Evolutionary conservation across 495 filamentous ascomycete species (phyloP).

Genomic region (Haplographium delicatum): DNA sequence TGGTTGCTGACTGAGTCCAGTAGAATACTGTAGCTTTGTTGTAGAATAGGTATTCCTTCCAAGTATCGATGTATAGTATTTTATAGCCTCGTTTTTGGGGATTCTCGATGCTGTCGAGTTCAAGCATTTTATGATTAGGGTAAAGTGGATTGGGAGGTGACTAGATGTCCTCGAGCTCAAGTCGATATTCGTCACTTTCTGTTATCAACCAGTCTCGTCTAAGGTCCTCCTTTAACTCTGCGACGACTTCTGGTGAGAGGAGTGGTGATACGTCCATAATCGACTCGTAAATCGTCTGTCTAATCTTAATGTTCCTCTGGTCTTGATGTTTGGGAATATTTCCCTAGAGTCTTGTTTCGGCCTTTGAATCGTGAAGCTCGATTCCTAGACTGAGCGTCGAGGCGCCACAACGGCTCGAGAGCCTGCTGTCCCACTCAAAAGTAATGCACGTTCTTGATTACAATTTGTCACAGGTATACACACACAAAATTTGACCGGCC

Average conservation of each 20-base stretch:
- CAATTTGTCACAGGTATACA: constrained; percentile 17
- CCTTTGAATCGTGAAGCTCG: constrained; percentile 7
- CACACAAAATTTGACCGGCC: constrained; percentile 14
- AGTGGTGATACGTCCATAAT: constrained; percentile 17
- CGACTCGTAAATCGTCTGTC: constrained; percentile 16
- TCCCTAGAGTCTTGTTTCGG: constrained; percentile 13
- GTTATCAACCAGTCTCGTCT: constrained; percentile 16
- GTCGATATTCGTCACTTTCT: constrained; percentile 20
- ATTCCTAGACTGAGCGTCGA: constrained; percentile 16
- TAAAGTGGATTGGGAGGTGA: constrained; percentile 18
- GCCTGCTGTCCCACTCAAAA: constrained; percentile 8
- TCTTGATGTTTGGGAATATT: constrained; percentile 8
- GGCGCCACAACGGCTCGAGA: constrained; percentile 9
- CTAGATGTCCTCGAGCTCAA: constrained; percentile 18
- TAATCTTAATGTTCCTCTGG: constrained; percentile 14
- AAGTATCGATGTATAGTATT: constrained; percentile 14
- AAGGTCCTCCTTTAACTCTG: constrained; percentile 18
- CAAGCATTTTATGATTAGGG: constrained; percentile 20
- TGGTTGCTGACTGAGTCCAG: constrained; percentile 20
- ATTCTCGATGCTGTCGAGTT: constrained; percentile 16
- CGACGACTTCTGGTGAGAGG: constrained; percentile 21
- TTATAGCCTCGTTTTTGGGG: constrained; percentile 20
- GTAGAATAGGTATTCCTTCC: constrained; percentile 18
- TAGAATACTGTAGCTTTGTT: constrained; percentile 24
- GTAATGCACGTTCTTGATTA: constrained; percentile 15